phyloP scores from a whole-genome alignment of 441 rosid genomes.

The Adansonia rubrostipa region DNA sequence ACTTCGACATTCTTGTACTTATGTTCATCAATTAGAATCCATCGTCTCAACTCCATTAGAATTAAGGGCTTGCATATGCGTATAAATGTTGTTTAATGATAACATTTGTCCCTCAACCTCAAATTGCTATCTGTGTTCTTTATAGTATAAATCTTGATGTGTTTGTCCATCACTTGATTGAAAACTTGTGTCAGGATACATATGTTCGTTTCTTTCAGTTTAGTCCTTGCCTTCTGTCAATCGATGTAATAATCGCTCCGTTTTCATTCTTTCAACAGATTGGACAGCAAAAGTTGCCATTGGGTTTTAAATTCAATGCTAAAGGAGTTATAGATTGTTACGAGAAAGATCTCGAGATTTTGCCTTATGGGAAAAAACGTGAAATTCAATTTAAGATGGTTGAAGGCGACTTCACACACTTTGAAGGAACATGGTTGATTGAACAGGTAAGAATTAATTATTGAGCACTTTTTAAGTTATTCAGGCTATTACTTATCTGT shows the following conservation, averaged over 20 bases:
- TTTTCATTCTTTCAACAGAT: conserved; percentile 47
- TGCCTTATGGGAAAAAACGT: conserved; percentile 58
- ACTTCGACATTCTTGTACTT: background rate
- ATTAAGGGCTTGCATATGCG: background rate
- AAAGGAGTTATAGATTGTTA: conserved; percentile 85
- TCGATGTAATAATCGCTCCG: background rate
- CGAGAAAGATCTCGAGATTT: conserved; percentile 74
- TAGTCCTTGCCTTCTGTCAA: background rate
- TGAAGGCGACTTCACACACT: conserved; percentile 84
- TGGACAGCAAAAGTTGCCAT: conserved; percentile 73
- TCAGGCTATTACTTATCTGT: too few species aligned
- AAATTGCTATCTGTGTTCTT: background rate
- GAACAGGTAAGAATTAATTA: conserved; percentile 60
- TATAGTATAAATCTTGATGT: background rate
- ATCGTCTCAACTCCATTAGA: background rate
- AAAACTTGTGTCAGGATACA: background rate
- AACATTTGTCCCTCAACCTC: background rate
- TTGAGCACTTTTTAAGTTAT: background rate
- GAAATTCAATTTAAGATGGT: conserved; percentile 87
- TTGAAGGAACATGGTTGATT: conserved; percentile 89
- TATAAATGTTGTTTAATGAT: background rate
- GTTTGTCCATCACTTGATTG: background rate
- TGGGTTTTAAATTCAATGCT: conserved; percentile 81
- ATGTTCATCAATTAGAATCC: background rate
- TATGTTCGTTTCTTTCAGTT: background rate